Base-by-base conservation (phyloP, 805 yeast genomes). In the Kluyveromyces lactis region DNA sequence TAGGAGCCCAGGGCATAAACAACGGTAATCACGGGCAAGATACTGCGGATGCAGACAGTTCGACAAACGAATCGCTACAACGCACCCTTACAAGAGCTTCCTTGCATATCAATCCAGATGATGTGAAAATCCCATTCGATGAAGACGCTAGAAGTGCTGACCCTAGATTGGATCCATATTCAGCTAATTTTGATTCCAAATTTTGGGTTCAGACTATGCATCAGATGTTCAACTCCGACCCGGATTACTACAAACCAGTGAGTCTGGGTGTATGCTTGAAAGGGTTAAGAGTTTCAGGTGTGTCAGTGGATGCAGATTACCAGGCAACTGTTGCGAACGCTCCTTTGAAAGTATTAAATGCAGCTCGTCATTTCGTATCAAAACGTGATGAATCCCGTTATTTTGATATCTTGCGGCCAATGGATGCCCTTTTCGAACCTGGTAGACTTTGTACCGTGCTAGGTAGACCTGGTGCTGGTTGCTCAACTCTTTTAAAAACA, bases 401-500 rank as follows among this genome's bases (percentile, higher is more conserved):
- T 42, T 75, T 62, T 48, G 72, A 61, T 48, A 75, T 67, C 46
- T 64, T 71, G 53, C 71, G 71, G 49, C 59, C 73, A 12, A 67
- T 72, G 73, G 80, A 76, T 44, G 84, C 79, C 18, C 46, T 72
- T 12, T 53, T 74, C 29, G 64, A 63, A 40, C 81, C 86, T 2
- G 86, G 87, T 40, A 79, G 79, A 45, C 66, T 80, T 33, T 75
- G 81, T 4, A 83, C 81, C 40, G 89, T 82, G 9, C 64, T 82
- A 33, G 90, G 92, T 42, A 72, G 89, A 59, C 90, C 90, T 1
- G 90, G 90, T 50, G 70, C 82, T 27, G 85, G 85, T 31, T 78
- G 85, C 50, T 65, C 83, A 5, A 77, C 84, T 3, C 62, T 77
- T 38, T 63, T 78, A 49, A 77, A 77, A 51, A 64, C 80, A 4